Conservation (phyloP, 2,329 filamentous ascomycete genomes). For the Apiospora kogelbergensis region DNA sequence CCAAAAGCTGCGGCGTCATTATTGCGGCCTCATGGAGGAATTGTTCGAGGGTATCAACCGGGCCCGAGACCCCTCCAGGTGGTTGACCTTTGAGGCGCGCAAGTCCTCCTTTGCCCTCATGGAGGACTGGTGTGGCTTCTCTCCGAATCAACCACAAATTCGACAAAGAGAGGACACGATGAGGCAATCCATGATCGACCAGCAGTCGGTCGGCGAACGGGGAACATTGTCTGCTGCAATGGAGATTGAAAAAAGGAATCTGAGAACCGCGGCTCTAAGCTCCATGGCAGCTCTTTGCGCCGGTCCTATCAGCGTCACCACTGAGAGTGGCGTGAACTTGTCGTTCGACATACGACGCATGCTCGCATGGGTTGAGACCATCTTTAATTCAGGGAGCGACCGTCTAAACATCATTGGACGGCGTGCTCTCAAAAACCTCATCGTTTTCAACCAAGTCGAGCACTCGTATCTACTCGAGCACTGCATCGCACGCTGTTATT, state of each 20-base stretch:
- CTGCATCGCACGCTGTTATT: conserved; percentile 88
- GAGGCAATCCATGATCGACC: conserved; percentile 79
- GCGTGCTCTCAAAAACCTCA: conserved; percentile 83
- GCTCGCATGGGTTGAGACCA: conserved; percentile 92
- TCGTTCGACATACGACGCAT: conserved; percentile 92
- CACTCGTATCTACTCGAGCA: conserved; percentile 83
- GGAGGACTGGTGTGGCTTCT: conserved; percentile 99
- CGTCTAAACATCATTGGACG: conserved; percentile 88
- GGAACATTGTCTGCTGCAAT: conserved; percentile 83
- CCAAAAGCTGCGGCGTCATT: conserved; percentile 86
- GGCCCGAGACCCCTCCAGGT: conserved; percentile 80
- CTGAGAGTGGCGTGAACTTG: conserved; percentile 81
- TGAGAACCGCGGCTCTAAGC: conserved; percentile 86
- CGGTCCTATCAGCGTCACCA: conserved; percentile 81
- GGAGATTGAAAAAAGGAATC: conserved; percentile 94
- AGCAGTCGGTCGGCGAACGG: conserved; percentile 73
- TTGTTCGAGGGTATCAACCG: conserved; percentile 89
- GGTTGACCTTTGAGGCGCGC: conserved; percentile 96
- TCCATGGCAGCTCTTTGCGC: conserved; percentile 94
- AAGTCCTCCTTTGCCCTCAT: conserved; percentile 95
- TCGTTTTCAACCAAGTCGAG: conserved; percentile 79
- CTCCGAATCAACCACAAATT: conserved; percentile 83
- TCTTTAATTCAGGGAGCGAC: conserved; percentile 90
- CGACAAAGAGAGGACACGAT: conserved; percentile 82
- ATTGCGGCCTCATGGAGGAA: conserved; percentile 90